Base-by-base conservation (phyloP, 1,139 yeast genomes). In the Blastobotrys ciferrii region DNA sequence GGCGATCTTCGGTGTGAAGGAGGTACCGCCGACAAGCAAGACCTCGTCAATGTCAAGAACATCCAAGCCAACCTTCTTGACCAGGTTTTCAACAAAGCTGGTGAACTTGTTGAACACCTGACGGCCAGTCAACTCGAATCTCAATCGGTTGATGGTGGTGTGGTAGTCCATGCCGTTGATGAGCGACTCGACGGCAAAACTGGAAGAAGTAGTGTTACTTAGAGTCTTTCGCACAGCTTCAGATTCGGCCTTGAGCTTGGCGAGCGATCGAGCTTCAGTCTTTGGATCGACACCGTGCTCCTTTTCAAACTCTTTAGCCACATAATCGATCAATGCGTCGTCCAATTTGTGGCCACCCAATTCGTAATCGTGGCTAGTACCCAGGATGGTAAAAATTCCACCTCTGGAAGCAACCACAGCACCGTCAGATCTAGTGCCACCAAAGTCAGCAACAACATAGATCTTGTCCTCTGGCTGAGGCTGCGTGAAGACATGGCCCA, bases 391-490 rank as follows among this genome's bases (percentile, higher is more conserved):
- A 72, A 87, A 78, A 56, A 91, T 81, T 62, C 98, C 98, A 55
- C 95, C 95, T 75, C 98, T 84, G 53, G 84, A 87, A 42, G 97
- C 81, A 63, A 92, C 76, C 47, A 94, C 92, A 50, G 98, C 96
- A 55, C 92, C 97, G 67, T 92, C 98, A 37, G 96, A 84, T 73
- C 98, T 82, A 60, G 89, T 79, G 66, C 97, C 98, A 68, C 98
- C 99, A 64, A 92, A 87, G 70, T 92, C 98, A 46, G 95, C 95
- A 59, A 94, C 96, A 48, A 87, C 94, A 61, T 84, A 88, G 52
- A 87, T 74, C 72, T 84, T 87, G 70, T 92, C 97, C 59, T 81
- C 73, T 49, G 80, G 84, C 51, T 76, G 76, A 40, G 74, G 68
- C 19, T 36, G 25, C 17, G 40, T 17, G 12, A 17, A 36, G 54